Evolutionary conservation across 257 asterid genomes (phyloP).

Genomic region (Ajuga chamaepitys): DNA sequence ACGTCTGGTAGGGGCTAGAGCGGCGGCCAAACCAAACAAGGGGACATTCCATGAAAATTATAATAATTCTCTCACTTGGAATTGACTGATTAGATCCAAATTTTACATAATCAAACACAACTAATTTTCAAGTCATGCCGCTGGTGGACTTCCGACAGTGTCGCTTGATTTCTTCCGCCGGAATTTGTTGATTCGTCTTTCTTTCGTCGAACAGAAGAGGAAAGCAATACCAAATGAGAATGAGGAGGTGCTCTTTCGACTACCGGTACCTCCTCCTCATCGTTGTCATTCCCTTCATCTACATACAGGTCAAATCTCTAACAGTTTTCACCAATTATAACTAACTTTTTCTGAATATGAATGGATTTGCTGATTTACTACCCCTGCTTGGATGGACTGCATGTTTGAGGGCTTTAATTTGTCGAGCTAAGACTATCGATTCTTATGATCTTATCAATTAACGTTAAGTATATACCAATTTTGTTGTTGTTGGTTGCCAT

Average conservation of each 20-base stretch:
- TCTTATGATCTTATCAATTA: not conserved
- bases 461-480: not conserved
- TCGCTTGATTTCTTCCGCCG: slow-evolving; percentile 4
- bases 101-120: not conserved
- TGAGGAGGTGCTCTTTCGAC: slow-evolving; percentile 55
- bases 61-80: not conserved
- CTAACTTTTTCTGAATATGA: not conserved
- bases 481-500: not conserved
- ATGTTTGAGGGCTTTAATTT: not conserved
- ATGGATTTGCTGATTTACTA: not conserved
- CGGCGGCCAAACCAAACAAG: not conserved
- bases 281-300: slow-evolving; percentile 67
- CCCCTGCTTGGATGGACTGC: not conserved
- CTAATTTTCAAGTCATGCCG: slow-evolving; percentile 7
- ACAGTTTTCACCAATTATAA: not conserved
- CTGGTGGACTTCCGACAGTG: slow-evolving; percentile 22
- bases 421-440: slow-evolving; percentile 3
- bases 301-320: slow-evolving; percentile 58
- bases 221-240: slow-evolving; percentile 11
- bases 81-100: slow-evolving; percentile 10
- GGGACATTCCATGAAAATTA: not conserved
- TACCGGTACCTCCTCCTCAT: slow-evolving; percentile 67
- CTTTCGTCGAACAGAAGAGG: not conserved
- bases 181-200: not conserved
- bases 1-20: not conserved